Evolutionary conservation across 1,284 basidiomycete genomes (phyloP).

Genomic region (Trichosporon sp.): DNA sequence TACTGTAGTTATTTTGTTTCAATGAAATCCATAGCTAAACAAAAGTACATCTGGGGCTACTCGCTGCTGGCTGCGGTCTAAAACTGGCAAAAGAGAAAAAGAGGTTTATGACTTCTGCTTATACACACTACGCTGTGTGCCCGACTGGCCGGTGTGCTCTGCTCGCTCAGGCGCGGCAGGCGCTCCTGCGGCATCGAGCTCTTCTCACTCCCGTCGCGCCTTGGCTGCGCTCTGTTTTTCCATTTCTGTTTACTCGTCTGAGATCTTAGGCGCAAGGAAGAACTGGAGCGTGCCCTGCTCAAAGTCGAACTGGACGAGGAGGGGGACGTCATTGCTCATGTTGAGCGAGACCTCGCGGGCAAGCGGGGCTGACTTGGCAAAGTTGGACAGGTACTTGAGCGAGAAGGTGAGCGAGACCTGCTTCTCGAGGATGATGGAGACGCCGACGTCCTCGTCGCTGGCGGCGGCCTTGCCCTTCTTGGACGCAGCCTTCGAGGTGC

Average conservation of each 20-base stretch:
- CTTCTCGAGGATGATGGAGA: conserved; percentile 83
- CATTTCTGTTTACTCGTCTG: conserved; percentile 29
- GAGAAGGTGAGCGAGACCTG: conserved; percentile 93
- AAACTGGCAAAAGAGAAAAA: neutral
- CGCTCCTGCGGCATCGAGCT: too few species aligned
- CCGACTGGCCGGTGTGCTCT: too few species aligned
- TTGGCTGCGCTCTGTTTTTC: neutral
- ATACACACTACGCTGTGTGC: conserved; percentile 4
- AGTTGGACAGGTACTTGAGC: conserved; percentile 96
- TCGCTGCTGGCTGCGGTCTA: neutral
- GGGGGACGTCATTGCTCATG: conserved; percentile 88
- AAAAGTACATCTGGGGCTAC: conserved; percentile 7
- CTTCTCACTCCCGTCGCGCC: neutral
- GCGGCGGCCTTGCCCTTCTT: conserved; percentile 66
- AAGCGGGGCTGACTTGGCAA: conserved; percentile 86
- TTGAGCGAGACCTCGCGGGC: conserved; percentile 73
- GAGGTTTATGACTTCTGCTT: neutral
- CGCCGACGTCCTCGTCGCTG: conserved; percentile 60
- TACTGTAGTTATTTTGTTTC: neutral
- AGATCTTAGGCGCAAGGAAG: conserved; percentile 54
- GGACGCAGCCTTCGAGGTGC: conserved; percentile 53
- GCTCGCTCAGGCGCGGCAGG: too few species aligned
- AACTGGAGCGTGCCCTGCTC: conserved; percentile 56
- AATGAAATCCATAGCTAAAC: conserved; percentile 22
- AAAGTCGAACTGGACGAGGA: conserved; percentile 67